Conservation (phyloP, 805 yeast genomes). For the Pichia cabralensis region DNA sequence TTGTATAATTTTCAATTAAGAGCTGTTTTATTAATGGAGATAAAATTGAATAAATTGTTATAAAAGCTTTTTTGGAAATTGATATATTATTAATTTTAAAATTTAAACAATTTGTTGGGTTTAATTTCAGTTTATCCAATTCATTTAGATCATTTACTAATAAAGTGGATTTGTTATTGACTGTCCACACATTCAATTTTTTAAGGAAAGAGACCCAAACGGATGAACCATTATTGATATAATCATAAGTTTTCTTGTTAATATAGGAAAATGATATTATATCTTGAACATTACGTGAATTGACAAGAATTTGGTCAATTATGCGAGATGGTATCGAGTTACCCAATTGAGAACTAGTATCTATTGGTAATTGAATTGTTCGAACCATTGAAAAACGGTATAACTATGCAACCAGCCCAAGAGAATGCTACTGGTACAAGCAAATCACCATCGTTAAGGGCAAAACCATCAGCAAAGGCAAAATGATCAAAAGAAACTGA, state of each 20-base stretch:
- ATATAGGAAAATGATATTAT: slow-evolving; percentile 20
- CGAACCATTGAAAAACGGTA: neutral
- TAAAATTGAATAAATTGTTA: slow-evolving; percentile 19
- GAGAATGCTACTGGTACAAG: too few species aligned
- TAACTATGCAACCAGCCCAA: too few species aligned
- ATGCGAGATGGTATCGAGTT: too few species aligned
- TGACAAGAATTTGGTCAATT: slow-evolving; percentile 14
- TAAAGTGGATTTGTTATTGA: too few species aligned
- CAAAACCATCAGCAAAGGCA: too few species aligned
- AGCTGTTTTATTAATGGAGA: slow-evolving; percentile 23
- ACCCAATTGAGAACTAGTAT: too few species aligned
- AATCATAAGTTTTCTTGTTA: slow-evolving; percentile 20
- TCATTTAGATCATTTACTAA: too few species aligned
- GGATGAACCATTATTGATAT: slow-evolving; percentile 12
- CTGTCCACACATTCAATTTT: slow-evolving; percentile 19
- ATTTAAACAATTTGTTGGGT: slow-evolving; percentile 20
- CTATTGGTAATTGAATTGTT: neutral
- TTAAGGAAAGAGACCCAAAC: slow-evolving; percentile 21
- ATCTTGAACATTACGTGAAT: slow-evolving; percentile 18
- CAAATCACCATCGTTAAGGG: too few species aligned
- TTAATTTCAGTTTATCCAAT: slow-evolving; percentile 8
- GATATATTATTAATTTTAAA: slow-evolving; percentile 16
- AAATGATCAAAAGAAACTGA: too few species aligned
- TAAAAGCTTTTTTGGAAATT: slow-evolving; percentile 19
- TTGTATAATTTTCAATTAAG: slow-evolving; percentile 24